These are phyloP conservation scores for Candida sonorensis DNA, from an alignment of 805 yeast species.

Conservation along the genomic window DNA sequence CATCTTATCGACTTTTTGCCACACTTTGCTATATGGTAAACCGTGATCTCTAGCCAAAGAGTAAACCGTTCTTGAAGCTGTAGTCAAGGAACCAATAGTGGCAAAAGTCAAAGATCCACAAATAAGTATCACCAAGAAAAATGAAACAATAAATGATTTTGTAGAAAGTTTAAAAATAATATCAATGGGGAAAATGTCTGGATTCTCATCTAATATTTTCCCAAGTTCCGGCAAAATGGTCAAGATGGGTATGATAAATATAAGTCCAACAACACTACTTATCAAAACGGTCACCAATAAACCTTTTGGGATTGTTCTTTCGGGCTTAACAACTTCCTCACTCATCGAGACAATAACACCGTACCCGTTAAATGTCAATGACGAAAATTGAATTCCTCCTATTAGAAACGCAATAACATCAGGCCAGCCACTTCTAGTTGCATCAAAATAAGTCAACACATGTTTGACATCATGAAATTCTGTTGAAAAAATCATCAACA, in stretches of 20 bases:
- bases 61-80: constrained; percentile 77
- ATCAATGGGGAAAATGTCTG: constrained; percentile 73
- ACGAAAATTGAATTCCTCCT: constrained; percentile 76
- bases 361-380: constrained; percentile 76
- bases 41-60: constrained; percentile 83
- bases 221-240: constrained; percentile 64
- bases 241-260: constrained; percentile 66
- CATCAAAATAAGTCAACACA: constrained; percentile 63
- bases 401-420: constrained; percentile 62
- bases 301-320: constrained; percentile 68
- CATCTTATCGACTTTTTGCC: constrained; percentile 59
- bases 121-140: constrained; percentile 58
- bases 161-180: constrained; percentile 68
- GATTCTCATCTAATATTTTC: constrained; percentile 47
- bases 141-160: constrained; percentile 59
- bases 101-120: constrained; percentile 69
- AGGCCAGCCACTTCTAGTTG: constrained; percentile 72
- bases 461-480: constrained; percentile 52
- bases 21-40: constrained; percentile 53
- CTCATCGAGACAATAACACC: constrained; percentile 77
- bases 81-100: constrained; percentile 72
- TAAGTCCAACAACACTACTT: constrained; percentile 61
- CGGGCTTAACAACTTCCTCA: constrained; percentile 76
- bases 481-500: constrained; percentile 51
- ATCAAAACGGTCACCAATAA: constrained; percentile 58